These are phyloP conservation scores for Sungouiella thailandica DNA, from an alignment of 805 yeast genomes.

Conservation along the genomic window DNA sequence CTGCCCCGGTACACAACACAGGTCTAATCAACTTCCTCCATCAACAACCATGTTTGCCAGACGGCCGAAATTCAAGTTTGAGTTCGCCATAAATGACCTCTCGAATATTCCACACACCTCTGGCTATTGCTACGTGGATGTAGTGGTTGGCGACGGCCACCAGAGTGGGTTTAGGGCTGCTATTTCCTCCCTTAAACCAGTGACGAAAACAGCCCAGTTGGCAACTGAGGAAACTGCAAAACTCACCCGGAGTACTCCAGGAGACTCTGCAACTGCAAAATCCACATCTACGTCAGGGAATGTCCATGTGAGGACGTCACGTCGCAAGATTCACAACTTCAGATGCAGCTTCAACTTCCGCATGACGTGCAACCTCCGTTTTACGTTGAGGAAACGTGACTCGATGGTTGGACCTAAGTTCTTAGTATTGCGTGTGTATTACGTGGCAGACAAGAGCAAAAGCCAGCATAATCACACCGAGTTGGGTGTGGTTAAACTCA, in stretches of 20 bases:
- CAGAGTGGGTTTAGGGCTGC: constrained; percentile 11
- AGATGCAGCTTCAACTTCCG: constrained; percentile 34
- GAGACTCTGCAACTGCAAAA: background rate
- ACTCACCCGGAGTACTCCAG: background rate
- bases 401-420: constrained; percentile 40
- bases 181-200: constrained; percentile 10
- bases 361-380: constrained; percentile 32
- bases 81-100: constrained; percentile 58
- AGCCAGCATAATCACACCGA: constrained; percentile 22
- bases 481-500: constrained; percentile 64
- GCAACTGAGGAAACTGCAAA: background rate
- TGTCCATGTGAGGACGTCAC: constrained; percentile 26
- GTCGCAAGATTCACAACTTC: constrained; percentile 33
- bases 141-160: constrained; percentile 52
- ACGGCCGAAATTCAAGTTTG: constrained; percentile 60
- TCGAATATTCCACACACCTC: constrained; percentile 80
- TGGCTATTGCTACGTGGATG: constrained; percentile 62
- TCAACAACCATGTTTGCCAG: constrained; percentile 17
- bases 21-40: too few relatives aligned
- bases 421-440: constrained; percentile 33
- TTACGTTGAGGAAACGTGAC: constrained; percentile 35
- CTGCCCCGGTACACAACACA: too few relatives aligned
- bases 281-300: constrained; percentile 15
- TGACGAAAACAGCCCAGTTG: constrained; percentile 2
- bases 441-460: constrained; percentile 24